These are phyloP conservation scores for Pugionium cornutum DNA, from an alignment of 345 rosid genomes.

Conservation along the genomic window DNA sequence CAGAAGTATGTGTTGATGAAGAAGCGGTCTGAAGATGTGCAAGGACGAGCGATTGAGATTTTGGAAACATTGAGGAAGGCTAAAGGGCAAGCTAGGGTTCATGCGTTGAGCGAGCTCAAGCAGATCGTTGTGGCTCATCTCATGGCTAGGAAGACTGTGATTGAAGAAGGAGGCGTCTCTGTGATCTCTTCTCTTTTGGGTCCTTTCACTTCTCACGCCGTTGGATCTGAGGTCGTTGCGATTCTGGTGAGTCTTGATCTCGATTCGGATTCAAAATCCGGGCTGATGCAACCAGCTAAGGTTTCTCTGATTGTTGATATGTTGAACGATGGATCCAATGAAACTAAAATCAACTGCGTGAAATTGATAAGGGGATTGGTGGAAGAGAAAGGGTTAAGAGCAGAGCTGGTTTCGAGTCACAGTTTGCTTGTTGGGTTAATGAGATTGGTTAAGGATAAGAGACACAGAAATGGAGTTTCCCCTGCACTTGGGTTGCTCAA, in stretches of 20 bases:
- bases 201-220: conserved; percentile 72
- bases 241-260: conserved; percentile 67
- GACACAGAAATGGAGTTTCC: conserved; percentile 48
- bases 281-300: conserved; percentile 66
- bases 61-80: conserved; percentile 57
- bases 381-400: conserved; percentile 49
- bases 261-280: conserved; percentile 51
- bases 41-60: conserved; percentile 60
- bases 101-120: conserved; percentile 59
- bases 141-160: conserved; percentile 54
- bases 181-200: conserved; percentile 56
- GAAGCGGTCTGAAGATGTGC: conserved; percentile 71
- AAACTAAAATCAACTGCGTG: conserved; percentile 62
- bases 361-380: conserved; percentile 56
- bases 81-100: conserved; percentile 72
- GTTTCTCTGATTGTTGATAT: conserved; percentile 71
- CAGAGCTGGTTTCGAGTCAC: conserved; percentile 57
- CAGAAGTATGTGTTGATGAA: conserved; percentile 60
- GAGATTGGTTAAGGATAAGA: conserved; percentile 63
- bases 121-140: conserved; percentile 51
- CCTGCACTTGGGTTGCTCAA: conserved; percentile 56
- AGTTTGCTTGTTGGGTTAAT: conserved; percentile 66
- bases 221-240: conserved; percentile 72
- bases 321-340: conserved; percentile 70
- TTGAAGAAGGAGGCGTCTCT: conserved; percentile 51